Percentiles rank a stretch among this genome's conserved stretches.
Conservation (phyloP, 1,284 basidiomycete genomes). For the Cystobasidium pallidum region DNA sequence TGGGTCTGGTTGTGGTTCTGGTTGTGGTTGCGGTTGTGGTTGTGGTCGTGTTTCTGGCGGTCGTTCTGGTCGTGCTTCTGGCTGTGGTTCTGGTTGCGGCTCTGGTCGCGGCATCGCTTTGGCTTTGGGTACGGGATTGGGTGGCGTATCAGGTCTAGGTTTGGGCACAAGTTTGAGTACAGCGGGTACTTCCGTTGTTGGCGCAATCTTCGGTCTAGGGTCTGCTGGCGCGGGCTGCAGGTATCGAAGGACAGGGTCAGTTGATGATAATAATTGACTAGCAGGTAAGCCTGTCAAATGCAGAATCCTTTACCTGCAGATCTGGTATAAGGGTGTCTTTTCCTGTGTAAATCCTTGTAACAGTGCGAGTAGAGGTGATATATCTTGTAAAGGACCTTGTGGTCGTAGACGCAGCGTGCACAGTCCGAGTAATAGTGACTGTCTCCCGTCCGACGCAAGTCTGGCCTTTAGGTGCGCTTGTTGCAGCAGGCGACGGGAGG, state of each 20-base stretch:
- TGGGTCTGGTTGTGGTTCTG: neutral
- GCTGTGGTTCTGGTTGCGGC: neutral
- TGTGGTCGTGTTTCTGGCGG: neutral
- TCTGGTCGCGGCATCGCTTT: neutral
- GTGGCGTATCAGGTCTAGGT: neutral
- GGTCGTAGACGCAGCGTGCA: neutral
- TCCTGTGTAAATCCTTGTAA: neutral
- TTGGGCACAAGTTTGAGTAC: neutral
- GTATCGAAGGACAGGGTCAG: too few species aligned
- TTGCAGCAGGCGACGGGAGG: neutral
- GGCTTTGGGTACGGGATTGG: neutral
- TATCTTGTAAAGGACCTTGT: neutral
- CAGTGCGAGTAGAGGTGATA: neutral
- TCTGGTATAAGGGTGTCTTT: neutral
- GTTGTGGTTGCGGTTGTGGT: neutral
- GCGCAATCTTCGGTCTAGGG: too few species aligned
- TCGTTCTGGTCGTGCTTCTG: neutral
- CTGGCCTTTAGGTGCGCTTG: neutral
- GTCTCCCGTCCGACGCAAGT: neutral
- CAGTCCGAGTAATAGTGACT: constrained; percentile 6
- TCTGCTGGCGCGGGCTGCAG: too few species aligned
- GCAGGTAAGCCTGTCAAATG: too few species aligned
- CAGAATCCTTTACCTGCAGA: neutral
- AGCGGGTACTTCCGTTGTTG: too few species aligned
- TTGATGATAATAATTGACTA: too few species aligned